Evolutionary conservation across 2,329 filamentous ascomycete genomes (phyloP).

Genomic region (Claviceps humidiphila): DNA sequence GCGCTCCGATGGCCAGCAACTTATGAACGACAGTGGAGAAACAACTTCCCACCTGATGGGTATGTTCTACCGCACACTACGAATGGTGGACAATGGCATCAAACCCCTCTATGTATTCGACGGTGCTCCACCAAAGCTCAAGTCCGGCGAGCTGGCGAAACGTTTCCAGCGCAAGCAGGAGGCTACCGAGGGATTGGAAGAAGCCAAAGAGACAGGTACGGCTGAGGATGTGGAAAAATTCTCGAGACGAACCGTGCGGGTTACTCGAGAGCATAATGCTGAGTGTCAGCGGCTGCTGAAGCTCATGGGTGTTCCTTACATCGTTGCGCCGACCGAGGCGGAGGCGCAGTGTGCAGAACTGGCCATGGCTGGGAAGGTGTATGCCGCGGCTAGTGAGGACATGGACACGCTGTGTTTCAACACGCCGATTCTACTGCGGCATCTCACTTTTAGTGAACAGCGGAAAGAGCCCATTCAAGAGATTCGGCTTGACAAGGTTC

Average conservation of each 20-base stretch:
- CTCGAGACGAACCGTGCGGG: conserved; percentile 78
- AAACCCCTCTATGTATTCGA: conserved; percentile 98
- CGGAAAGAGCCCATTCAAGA: conserved; percentile 96
- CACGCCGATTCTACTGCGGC: conserved; percentile 75
- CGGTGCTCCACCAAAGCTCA: conserved; percentile 90
- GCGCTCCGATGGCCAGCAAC: conserved; percentile 88
- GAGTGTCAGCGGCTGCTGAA: conserved; percentile 86
- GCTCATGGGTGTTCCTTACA: conserved; percentile 92
- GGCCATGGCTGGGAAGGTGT: conserved; percentile 85
- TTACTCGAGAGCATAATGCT: conserved; percentile 91
- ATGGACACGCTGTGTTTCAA: conserved; percentile 98
- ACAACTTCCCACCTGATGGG: conserved; percentile 98
- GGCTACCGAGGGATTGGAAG: conserved; percentile 77
- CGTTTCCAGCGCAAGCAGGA: conserved; percentile 91
- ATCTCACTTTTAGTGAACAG: conserved; percentile 94
- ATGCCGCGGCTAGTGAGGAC: conserved; percentile 91
- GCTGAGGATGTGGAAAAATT: conserved; percentile 98
- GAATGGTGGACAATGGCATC: conserved; percentile 97
- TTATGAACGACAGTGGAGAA: conserved; percentile 88
- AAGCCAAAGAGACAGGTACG: conserved; percentile 93
- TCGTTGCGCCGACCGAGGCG: conserved; percentile 90
- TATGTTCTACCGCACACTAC: conserved; percentile 97
- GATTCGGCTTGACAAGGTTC: conserved; percentile 74
- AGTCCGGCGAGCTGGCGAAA: conserved; percentile 92
- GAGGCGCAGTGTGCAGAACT: conserved; percentile 92